phyloP scores from a whole-genome alignment of 768 basidiomycete genomes.

The Dendrothele bispora region DNA sequence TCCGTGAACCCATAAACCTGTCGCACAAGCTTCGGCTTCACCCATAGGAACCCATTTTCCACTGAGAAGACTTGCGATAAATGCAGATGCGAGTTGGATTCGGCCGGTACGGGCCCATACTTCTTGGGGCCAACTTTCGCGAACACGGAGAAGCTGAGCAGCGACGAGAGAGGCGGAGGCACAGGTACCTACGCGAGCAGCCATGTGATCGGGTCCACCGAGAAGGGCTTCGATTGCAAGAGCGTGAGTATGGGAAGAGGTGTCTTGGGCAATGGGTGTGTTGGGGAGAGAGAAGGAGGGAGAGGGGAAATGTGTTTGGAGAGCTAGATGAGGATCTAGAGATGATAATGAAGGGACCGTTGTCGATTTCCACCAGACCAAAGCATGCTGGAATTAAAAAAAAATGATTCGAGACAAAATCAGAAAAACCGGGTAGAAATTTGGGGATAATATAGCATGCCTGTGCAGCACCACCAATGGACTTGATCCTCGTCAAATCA shows the following conservation, averaged over 20 bases:
- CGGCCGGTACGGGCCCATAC: conserved; percentile 79
- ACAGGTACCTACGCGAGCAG: conserved; percentile 70
- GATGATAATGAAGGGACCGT: conserved; percentile 71
- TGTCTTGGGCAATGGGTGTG: conserved; percentile 76
- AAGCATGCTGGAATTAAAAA: conserved; percentile 48
- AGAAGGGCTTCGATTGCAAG: conserved; percentile 73
- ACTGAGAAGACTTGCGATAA: conserved; percentile 66
- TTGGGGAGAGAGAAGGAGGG: conserved; percentile 72
- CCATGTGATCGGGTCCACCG: conserved; percentile 79
- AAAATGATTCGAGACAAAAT: not conserved
- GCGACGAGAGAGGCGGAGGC: conserved; percentile 70
- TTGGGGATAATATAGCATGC: too few species aligned
- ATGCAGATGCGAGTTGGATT: conserved; percentile 75
- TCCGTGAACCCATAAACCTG: conserved; percentile 73
- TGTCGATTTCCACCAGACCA: conserved; percentile 88
- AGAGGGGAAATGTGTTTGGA: conserved; percentile 68
- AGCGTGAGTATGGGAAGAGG: conserved; percentile 78
- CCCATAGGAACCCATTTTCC: conserved; percentile 74
- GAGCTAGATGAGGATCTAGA: conserved; percentile 67
- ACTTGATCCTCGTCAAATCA: conserved; percentile 70
- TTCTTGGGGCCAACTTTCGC: conserved; percentile 76
- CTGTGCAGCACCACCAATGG: conserved; percentile 79
- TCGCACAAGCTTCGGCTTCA: conserved; percentile 76
- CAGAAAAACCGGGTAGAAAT: conserved; percentile 3
- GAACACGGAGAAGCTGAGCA: conserved; percentile 74